A percentile compares a stretch with the other conserved stretches of the same genome.
These are phyloP conservation scores for Viola pubescens DNA, from an alignment of 441 rosid genomes.

Conservation along the genomic window DNA sequence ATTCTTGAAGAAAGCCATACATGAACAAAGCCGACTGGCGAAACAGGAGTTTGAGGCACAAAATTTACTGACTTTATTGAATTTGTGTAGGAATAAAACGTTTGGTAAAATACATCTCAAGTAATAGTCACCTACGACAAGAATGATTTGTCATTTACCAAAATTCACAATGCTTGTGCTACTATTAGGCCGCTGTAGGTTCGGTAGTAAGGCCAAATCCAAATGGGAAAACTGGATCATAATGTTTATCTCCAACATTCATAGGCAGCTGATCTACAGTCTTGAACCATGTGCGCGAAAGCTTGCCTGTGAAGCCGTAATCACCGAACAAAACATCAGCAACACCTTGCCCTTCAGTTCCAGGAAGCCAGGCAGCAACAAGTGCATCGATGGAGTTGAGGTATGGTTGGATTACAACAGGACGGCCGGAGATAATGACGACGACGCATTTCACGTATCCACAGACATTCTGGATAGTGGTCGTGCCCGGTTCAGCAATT, in stretches of 20 bases:
- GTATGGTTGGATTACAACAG: conserved; percentile 46
- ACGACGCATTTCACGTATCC: conserved; percentile 45
- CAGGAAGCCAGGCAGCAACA: conserved; percentile 68
- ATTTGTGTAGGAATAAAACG: not conserved
- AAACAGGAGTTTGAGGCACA: too few species aligned
- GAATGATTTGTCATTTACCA: not conserved
- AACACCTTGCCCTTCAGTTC: conserved; percentile 62
- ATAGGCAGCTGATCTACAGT: conserved; percentile 65
- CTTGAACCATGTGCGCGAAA: conserved; percentile 55
- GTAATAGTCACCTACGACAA: not conserved
- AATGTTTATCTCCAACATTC: conserved; percentile 55
- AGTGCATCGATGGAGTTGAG: conserved; percentile 33
- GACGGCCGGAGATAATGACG: conserved; percentile 47
- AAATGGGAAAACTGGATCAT: conserved; percentile 61
- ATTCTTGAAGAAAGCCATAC: too few species aligned
- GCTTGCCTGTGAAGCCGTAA: conserved; percentile 56
- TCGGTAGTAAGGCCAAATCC: conserved; percentile 48
- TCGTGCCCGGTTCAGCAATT: conserved; percentile 42
- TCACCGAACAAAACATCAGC: conserved; percentile 64
- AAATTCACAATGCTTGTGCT: conserved; percentile 6
- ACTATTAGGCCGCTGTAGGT: conserved; percentile 18
- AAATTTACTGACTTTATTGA: too few species aligned
- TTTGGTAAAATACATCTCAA: not conserved
- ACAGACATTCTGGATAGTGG: conserved; percentile 43
- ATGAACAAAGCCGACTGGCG: too few species aligned